phyloP scores from a whole-genome alignment of 345 rosid genomes.

The Rhodomyrtus tomentosa region DNA sequence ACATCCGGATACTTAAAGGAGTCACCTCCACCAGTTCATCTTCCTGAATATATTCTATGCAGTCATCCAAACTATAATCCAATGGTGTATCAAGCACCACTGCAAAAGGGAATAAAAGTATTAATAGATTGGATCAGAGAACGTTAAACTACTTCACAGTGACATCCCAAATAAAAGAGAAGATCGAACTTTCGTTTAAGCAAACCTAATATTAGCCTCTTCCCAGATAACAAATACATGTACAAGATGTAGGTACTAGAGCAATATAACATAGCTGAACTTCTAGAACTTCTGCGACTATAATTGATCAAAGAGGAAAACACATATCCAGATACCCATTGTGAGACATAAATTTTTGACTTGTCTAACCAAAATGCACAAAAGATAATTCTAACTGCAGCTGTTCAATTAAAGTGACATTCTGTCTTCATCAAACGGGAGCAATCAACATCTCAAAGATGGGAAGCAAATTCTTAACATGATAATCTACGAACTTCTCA shows the following conservation, averaged over 20 bases:
- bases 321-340: background rate
- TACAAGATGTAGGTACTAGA: background rate
- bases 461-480: background rate
- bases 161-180: background rate
- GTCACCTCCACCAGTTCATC: conserved; percentile 98
- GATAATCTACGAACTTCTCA: background rate
- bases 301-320: background rate
- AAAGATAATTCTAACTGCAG: background rate
- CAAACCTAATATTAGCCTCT: background rate
- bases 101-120: conserved; percentile 13
- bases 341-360: background rate
- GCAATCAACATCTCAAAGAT: background rate
- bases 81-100: conserved; percentile 86
- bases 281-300: background rate
- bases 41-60: conserved; percentile 94
- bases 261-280: background rate
- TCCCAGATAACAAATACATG: background rate
- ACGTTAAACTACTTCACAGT: background rate
- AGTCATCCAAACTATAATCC: conserved; percentile 90
- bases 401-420: background rate
- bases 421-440: background rate
- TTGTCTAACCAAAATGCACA: background rate
- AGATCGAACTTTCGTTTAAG: background rate
- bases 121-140: background rate
- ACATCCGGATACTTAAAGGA: conserved; percentile 71